These are phyloP conservation scores for Nissolia schottii DNA, from an alignment of 306 rosid genomes.

Conservation along the genomic window DNA sequence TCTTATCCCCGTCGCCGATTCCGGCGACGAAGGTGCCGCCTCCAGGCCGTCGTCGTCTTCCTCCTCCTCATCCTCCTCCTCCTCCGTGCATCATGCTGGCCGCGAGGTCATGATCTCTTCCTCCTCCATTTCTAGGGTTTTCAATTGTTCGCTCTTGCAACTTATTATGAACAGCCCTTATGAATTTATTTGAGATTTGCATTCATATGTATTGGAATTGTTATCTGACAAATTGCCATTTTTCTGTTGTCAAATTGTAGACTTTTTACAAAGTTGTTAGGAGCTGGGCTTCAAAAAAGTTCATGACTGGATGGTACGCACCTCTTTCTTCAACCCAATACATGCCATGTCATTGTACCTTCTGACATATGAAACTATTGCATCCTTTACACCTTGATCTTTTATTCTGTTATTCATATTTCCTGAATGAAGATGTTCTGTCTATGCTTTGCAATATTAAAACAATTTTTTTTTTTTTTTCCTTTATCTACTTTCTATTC, in stretches of 20 bases:
- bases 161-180: neutral
- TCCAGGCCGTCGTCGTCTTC: slow-evolving; percentile 62
- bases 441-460: neutral
- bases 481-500: neutral
- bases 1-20: slow-evolving; percentile 72
- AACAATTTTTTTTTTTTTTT: neutral
- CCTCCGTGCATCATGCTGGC: slow-evolving; percentile 58
- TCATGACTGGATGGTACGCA: slow-evolving; percentile 92
- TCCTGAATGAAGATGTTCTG: neutral
- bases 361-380: slow-evolving; percentile 2
- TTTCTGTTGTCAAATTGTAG: slow-evolving; percentile 47
- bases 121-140: slow-evolving; percentile 26
- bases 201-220: neutral
- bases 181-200: slow-evolving; percentile 1
- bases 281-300: slow-evolving; percentile 97
- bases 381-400: neutral
- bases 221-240: slow-evolving; percentile 22
- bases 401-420: neutral
- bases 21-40: slow-evolving; percentile 38
- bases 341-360: neutral
- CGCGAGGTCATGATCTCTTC: slow-evolving; percentile 51
- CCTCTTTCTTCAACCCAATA: slow-evolving; percentile 15
- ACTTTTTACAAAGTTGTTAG: slow-evolving; percentile 79
- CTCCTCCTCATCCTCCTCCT: slow-evolving; percentile 20
- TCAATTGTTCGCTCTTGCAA: neutral